Evolutionary conservation across 257 asterid species (phyloP), one percentile per base, ranked within the genome.

Genomic region (Oldenlandia corymbosa): DNA sequence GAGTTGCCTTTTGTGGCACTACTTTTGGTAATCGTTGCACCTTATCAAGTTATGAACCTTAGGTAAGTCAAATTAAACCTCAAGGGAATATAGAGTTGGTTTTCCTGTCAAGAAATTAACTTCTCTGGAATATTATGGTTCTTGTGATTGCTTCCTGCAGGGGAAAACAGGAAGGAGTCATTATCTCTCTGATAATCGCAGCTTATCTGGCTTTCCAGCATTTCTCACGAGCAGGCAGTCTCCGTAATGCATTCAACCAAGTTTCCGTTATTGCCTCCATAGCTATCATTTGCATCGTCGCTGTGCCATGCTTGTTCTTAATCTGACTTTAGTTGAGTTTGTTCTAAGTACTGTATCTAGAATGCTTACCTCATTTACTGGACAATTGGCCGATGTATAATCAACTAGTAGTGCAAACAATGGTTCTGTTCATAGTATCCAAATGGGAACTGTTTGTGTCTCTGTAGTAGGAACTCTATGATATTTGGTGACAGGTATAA

Each of bases 121-220:
- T 41, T 27, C 60, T 53, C 37, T 53, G 12, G 5, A 9, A 30
- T 67, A 24, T 31, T 58, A 41, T 48, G 47, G 73, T 73, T 54
- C 58, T 13, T 50, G 58, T 63, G 69, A 41, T 69, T 82, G 49
- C 17, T 64, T 71, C 48, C 58, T 64, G 72, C 94, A 92, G 97
- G 81, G 95, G 97, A 72, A 82, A 76, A 30, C 74, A 92, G 75
- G 99, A 89, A 77, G 99, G 96, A 45, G 76, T 79, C 43, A 72
- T 87, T 73, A 62, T 92, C 36, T 78, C 97, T 47, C 73, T 87
- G 83, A 74, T 59, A 16, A 79, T 92, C 53, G 88, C 97, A 9
- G 91, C 85, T 75, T 92, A 85, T 85, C 80, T 92, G 69, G 97
- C 95, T 64, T 89, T 83, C 84, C 90, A 82, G 75, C 99, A 92